A percentile compares a stretch with the other conserved stretches of the same genome.
Evolutionary conservation across 805 yeast species (phyloP).

Genomic region (Suhomyces kilbournensis): DNA sequence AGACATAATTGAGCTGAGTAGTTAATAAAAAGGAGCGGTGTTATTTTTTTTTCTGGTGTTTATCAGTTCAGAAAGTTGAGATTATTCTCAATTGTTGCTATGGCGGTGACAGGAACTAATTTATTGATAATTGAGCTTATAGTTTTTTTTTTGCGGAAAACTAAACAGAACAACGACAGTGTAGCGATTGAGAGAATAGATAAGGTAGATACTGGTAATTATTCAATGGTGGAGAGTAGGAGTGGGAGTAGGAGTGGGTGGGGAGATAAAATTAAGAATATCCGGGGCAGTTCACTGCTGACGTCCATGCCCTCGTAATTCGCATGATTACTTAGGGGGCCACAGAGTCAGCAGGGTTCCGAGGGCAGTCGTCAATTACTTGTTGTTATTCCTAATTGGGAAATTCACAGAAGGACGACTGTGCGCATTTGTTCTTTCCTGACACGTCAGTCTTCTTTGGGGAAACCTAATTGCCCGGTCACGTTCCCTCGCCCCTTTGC

Average conservation of each 20-base stretch:
- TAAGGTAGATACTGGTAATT: not conserved
- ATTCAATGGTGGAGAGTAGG: too few relatives aligned
- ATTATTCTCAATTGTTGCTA: not conserved
- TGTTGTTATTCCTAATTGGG: not conserved
- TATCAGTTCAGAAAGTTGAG: not conserved
- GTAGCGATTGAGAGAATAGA: not conserved
- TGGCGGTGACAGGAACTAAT: not conserved
- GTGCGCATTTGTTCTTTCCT: not conserved
- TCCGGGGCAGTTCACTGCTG: not conserved
- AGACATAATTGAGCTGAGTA: conserved; percentile 11
- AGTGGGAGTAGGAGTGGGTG: not conserved
- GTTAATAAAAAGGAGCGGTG: not conserved
- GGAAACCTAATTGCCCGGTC: not conserved
- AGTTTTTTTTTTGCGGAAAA: not conserved
- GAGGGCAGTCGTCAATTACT: not conserved
- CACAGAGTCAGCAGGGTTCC: not conserved
- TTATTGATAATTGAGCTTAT: not conserved
- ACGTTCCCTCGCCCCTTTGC: not conserved
- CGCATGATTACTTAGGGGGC: not conserved
- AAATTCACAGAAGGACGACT: not conserved
- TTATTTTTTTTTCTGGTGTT: not conserved
- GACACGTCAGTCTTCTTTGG: not conserved
- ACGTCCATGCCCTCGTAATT: not conserved
- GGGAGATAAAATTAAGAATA: not conserved
- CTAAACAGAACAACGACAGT: not conserved